phyloP scores from a whole-genome alignment of 1,284 basidiomycete genomes.

The Puccinia novopanici region DNA sequence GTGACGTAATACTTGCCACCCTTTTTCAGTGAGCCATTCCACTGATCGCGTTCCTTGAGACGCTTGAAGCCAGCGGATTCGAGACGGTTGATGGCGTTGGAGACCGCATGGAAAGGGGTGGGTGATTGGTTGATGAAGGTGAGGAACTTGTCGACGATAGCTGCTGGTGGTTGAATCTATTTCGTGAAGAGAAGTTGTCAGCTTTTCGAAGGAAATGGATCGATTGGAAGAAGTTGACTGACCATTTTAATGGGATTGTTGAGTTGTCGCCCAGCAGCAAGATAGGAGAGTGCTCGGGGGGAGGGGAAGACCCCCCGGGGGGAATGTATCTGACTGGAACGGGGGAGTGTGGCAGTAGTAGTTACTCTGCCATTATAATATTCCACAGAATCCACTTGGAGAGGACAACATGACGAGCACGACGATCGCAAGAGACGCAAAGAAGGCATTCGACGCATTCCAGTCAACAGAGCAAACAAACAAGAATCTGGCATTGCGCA shows the following conservation, averaged over 20 bases:
- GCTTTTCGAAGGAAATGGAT: background rate
- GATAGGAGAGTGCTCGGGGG: background rate
- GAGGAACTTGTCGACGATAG: conserved; percentile 60
- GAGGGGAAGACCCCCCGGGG: background rate
- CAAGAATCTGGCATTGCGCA: conserved; percentile 52
- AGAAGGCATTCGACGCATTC: conserved; percentile 23
- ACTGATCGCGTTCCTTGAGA: conserved; percentile 67
- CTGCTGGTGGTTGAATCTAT: conserved; percentile 21
- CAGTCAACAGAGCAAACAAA: background rate
- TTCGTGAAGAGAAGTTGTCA: background rate
- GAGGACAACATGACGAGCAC: no score
- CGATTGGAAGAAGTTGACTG: background rate
- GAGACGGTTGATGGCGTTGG: conserved; percentile 67
- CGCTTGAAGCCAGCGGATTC: conserved; percentile 63
- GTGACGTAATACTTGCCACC: conserved; percentile 88
- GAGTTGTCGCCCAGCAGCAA: background rate
- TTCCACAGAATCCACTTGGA: no score
- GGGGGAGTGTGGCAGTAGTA: no score
- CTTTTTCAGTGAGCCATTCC: conserved; percentile 67
- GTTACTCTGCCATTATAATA: no score
- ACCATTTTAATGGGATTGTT: background rate
- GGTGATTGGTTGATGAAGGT: conserved; percentile 74
- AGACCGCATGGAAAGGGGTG: conserved; percentile 90
- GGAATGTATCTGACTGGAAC: no score
- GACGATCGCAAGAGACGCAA: background rate